Conservation (phyloP, 208 protist genomes). For the Endotrypanum monterogeii region DNA sequence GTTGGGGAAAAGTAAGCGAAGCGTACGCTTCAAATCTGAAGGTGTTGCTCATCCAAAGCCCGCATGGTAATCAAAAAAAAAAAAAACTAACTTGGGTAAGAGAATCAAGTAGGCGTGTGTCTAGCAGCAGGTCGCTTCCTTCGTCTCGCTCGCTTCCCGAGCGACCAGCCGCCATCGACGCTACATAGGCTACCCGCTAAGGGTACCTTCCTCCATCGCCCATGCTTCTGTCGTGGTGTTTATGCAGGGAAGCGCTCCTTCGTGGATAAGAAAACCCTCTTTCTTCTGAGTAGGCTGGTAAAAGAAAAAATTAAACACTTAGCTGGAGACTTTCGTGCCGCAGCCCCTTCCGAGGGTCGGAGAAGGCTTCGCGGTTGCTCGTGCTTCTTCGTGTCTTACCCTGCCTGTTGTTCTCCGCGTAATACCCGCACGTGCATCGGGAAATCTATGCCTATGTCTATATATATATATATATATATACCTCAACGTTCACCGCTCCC, state of each 20-base stretch:
- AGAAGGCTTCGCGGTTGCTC: not conserved
- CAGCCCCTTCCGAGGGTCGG: too few relatives aligned
- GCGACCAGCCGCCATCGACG: not conserved
- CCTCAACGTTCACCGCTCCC: not conserved
- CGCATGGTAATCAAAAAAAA: not conserved
- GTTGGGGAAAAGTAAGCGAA: not conserved
- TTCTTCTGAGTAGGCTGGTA: too few relatives aligned
- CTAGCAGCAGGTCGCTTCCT: not conserved
- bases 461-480: too few relatives aligned
- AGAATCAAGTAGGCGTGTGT: not conserved
- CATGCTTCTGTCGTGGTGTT: not conserved
- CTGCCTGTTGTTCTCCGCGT: not conserved
- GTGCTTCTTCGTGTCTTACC: conserved; percentile 3
- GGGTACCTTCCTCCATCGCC: not conserved
- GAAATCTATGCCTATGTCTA: not conserved
- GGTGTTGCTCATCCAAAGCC: not conserved
- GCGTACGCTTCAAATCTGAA: not conserved
- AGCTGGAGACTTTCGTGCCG: not conserved
- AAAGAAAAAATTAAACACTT: not conserved
- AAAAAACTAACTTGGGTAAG: not conserved
- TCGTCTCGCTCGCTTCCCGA: not conserved
- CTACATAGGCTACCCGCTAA: not conserved
- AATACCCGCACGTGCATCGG: not conserved
- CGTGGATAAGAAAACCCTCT: too few relatives aligned
- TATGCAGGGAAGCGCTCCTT: not conserved